Percentiles rank a stretch among this genome's conserved stretches.
phyloP scores from a whole-genome alignment of 441 rosid species.

The Pelargonium fulgidum region DNA sequence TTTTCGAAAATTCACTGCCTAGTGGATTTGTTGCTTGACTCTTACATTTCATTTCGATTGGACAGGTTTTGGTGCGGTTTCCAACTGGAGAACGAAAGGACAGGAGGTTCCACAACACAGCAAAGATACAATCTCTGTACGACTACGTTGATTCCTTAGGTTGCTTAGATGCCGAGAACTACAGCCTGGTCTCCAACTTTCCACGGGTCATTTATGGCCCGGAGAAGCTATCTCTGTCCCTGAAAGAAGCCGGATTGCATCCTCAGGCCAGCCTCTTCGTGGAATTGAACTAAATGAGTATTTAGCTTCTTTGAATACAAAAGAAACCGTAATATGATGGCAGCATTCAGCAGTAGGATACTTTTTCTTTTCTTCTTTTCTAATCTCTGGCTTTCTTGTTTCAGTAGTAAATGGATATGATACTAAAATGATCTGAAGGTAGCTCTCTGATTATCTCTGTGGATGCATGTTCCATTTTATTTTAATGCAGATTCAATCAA shows the following conservation, averaged over 20 bases:
- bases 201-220: conserved; percentile 65
- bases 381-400: conserved; percentile 18
- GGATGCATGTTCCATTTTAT: conserved; percentile 14
- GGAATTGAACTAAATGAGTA: conserved; percentile 53
- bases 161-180: conserved; percentile 54
- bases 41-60: not conserved
- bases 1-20: too few species aligned
- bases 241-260: conserved; percentile 88
- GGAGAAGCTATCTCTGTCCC: conserved; percentile 49
- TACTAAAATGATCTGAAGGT: conserved; percentile 15
- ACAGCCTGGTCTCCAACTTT: conserved; percentile 80
- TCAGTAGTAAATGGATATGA: conserved; percentile 2
- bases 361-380: conserved; percentile 10
- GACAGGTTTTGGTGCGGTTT: conserved; percentile 79
- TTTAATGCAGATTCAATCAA: conserved; percentile 16
- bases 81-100: conserved; percentile 92
- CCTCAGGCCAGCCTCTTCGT: conserved; percentile 98
- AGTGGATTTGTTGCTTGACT: too few species aligned
- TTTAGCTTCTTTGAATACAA: conserved; percentile 6
- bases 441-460: not conserved
- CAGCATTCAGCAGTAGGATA: conserved; percentile 15
- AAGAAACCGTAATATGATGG: conserved; percentile 12
- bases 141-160: conserved; percentile 89
- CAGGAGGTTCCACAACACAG: conserved; percentile 59
- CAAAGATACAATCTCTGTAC: conserved; percentile 59